These are phyloP conservation scores for Clavariopsis aquatica DNA, from an alignment of 495 filamentous ascomycete genomes.

Conservation along the genomic window DNA sequence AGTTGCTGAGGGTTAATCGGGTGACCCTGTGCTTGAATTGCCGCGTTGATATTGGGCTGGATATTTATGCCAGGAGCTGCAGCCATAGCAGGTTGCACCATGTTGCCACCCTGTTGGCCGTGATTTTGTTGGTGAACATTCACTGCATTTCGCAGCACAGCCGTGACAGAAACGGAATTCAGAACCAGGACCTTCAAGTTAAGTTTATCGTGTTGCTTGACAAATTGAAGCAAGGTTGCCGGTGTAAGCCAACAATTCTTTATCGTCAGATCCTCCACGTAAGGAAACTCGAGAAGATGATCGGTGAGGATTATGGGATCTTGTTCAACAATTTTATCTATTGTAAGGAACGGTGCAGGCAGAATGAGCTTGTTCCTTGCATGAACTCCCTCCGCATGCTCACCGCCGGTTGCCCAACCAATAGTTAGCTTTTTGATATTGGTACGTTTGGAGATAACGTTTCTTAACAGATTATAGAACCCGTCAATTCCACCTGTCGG, in stretches of 20 bases:
- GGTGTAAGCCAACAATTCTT: constrained; percentile 47
- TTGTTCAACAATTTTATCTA: not conserved
- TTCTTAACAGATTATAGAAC: constrained; percentile 50
- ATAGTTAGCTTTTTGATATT: constrained; percentile 55
- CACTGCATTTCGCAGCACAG: constrained; percentile 28
- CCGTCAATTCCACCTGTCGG: constrained; percentile 49
- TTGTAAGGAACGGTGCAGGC: constrained; percentile 44
- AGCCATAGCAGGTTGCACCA: not conserved
- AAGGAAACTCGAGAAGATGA: constrained; percentile 33
- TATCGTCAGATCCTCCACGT: constrained; percentile 42
- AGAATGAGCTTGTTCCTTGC: constrained; percentile 56
- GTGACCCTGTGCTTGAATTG: constrained; percentile 6
- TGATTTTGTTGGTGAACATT: constrained; percentile 10
- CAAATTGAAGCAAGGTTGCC: constrained; percentile 31
- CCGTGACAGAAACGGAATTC: constrained; percentile 44
- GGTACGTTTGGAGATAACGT: constrained; percentile 44
- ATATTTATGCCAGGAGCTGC: not conserved
- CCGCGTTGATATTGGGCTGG: too few species aligned
- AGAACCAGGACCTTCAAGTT: constrained; percentile 38
- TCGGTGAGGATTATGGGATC: not conserved
- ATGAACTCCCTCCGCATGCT: constrained; percentile 54
- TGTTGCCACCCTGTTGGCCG: not conserved
- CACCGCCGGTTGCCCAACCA: constrained; percentile 60
- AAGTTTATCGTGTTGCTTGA: constrained; percentile 31
- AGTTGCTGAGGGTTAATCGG: constrained; percentile 15